Percentiles rank a stretch among this genome's conserved stretches.
Conservation (phyloP, 306 rosid species). For the Vigna angularis region DNA sequence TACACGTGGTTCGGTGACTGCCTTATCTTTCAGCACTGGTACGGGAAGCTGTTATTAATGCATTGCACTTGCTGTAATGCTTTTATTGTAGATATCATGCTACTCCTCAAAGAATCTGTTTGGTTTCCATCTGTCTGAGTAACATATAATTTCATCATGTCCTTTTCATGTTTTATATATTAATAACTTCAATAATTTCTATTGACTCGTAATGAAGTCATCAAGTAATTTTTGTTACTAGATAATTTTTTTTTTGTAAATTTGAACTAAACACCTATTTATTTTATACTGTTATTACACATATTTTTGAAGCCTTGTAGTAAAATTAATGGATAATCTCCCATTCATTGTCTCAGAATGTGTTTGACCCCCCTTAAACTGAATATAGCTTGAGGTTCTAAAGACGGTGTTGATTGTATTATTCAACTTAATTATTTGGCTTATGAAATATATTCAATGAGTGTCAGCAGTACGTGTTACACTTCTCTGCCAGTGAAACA, state of each 20-base stretch:
- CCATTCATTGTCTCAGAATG: neutral
- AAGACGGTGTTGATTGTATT: neutral
- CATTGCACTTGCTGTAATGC: neutral
- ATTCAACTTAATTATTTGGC: neutral
- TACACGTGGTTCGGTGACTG: slow-evolving; percentile 88
- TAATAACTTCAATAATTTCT: neutral
- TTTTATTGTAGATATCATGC: neutral
- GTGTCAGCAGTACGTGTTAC: neutral
- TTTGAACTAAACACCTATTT: slow-evolving; percentile 5
- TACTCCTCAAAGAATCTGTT: neutral
- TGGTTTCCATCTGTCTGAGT: neutral
- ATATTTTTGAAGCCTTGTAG: neutral
- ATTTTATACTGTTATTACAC: neutral
- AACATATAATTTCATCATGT: neutral
- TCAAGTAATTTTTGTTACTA: slow-evolving; percentile 9
- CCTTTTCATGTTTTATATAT: neutral
- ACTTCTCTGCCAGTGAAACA: neutral
- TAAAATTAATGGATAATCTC: neutral
- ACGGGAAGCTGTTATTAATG: neutral
- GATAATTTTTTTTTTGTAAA: neutral
- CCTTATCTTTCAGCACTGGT: slow-evolving; percentile 94
- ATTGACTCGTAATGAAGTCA: neutral
- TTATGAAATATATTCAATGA: neutral
- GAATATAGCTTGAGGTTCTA: neutral
- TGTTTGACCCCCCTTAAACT: neutral